A percentile compares a stretch with the other conserved stretches of the same genome.
Evolutionary conservation across 1,139 yeast species (phyloP).

Genomic region (Pichia norvegensis): DNA sequence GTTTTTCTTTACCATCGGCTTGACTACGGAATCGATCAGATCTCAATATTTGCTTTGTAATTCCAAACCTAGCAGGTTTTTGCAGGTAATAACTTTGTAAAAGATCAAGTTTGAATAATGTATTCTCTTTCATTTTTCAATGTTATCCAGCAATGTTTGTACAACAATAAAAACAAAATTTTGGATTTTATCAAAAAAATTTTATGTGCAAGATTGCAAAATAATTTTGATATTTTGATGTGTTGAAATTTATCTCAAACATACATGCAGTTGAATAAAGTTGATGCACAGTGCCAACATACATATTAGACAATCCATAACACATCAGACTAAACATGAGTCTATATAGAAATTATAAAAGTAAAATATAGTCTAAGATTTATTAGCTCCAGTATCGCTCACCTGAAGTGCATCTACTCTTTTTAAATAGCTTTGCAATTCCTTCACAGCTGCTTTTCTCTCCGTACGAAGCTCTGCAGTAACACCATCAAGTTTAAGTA

Average conservation of each 20-base stretch:
- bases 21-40: slow-evolving; percentile 22
- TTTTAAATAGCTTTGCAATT: slow-evolving; percentile 38
- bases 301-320: too few relatives aligned
- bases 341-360: too few relatives aligned
- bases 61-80: slow-evolving; percentile 43
- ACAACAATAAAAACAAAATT: too few relatives aligned
- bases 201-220: too few relatives aligned
- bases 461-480: slow-evolving; percentile 46
- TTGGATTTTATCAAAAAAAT: neutral
- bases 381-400: neutral
- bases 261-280: too few relatives aligned
- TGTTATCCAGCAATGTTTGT: neutral
- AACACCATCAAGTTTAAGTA: slow-evolving; percentile 58
- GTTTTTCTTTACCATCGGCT: slow-evolving; percentile 25
- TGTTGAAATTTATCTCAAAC: too few relatives aligned
- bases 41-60: slow-evolving; percentile 44
- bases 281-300: too few relatives aligned
- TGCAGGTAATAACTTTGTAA: slow-evolving; percentile 41
- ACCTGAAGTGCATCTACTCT: slow-evolving; percentile 17
- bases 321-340: too few relatives aligned
- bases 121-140: slow-evolving; percentile 13
- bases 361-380: too few relatives aligned
- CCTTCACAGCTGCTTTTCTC: slow-evolving; percentile 53
- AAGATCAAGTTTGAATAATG: slow-evolving; percentile 44
- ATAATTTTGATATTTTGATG: too few relatives aligned